A percentile compares a stretch with the other conserved stretches of the same genome.
Evolutionary conservation across 495 filamentous ascomycete species (phyloP).

Genomic region (Aspergillus ostianus): DNA sequence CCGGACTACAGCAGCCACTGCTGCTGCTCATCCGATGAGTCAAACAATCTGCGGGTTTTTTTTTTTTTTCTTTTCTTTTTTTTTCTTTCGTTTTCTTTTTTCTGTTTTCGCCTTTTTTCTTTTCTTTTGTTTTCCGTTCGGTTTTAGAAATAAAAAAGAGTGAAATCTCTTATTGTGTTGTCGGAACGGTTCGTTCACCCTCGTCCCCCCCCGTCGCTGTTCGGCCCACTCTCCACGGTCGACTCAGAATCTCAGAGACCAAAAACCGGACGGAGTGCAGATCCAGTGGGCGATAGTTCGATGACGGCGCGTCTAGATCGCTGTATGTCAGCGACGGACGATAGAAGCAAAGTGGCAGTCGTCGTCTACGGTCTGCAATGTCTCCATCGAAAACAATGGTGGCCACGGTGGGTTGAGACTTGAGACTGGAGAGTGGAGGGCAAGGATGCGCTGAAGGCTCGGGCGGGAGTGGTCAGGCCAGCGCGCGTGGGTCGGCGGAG

Average conservation of each 20-base stretch:
- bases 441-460: constrained; percentile 12
- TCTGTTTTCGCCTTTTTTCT: constrained; percentile 12
- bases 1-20: constrained; percentile 26
- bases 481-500: constrained; percentile 5
- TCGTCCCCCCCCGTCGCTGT: constrained; percentile 5
- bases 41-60: constrained; percentile 16
- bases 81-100: constrained; percentile 9
- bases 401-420: background rate
- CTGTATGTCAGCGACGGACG: constrained; percentile 28
- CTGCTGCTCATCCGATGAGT: constrained; percentile 27
- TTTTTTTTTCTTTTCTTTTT: constrained; percentile 17
- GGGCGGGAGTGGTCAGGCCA: constrained; percentile 11
- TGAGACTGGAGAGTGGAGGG: constrained; percentile 9
- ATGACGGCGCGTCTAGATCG: constrained; percentile 26
- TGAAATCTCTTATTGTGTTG: constrained; percentile 3
- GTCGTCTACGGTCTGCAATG: constrained; percentile 24
- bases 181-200: constrained; percentile 7
- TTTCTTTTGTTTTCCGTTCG: constrained; percentile 9
- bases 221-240: constrained; percentile 2
- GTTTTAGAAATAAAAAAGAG: background rate
- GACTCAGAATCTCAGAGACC: constrained; percentile 5
- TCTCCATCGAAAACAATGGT: constrained; percentile 28
- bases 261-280: constrained; percentile 18
- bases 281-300: constrained; percentile 19
- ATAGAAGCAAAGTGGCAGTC: constrained; percentile 19